Evolutionary conservation across 768 basidiomycete genomes (phyloP).

Genomic region (Flagelloscypha sp.): DNA sequence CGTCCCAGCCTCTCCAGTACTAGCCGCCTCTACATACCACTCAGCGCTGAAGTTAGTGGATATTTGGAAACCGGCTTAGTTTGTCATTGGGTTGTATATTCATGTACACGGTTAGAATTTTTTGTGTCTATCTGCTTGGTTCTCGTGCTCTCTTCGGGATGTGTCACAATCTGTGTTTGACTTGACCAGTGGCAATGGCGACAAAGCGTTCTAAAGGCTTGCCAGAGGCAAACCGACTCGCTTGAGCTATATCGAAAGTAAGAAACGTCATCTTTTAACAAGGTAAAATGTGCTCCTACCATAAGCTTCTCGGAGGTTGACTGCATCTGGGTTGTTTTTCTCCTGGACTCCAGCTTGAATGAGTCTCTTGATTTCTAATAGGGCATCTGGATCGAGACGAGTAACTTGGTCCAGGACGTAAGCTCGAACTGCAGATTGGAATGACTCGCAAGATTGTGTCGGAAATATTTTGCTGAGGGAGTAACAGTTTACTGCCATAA

Average conservation of each 20-base stretch:
- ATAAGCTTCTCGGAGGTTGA: slow-evolving; percentile 62
- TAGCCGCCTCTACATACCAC: background rate
- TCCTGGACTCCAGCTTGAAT: slow-evolving; percentile 50
- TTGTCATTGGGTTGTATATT: too few species aligned
- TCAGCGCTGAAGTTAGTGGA: too few species aligned
- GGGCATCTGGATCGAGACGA: slow-evolving; percentile 47
- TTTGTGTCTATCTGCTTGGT: too few species aligned
- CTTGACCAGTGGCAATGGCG: slow-evolving; percentile 53
- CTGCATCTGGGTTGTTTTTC: slow-evolving; percentile 55
- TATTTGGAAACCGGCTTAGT: too few species aligned
- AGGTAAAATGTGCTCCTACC: slow-evolving; percentile 20
- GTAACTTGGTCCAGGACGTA: slow-evolving; percentile 46
- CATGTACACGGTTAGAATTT: too few species aligned
- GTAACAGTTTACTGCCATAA: background rate
- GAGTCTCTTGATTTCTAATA: slow-evolving; percentile 45
- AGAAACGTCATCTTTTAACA: slow-evolving; percentile 2
- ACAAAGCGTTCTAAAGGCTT: slow-evolving; percentile 45
- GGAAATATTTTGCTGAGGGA: slow-evolving; percentile 52
- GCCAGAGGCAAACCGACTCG: slow-evolving; percentile 54
- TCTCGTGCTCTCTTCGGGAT: too few species aligned
- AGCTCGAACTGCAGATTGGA: slow-evolving; percentile 44
- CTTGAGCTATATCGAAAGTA: slow-evolving; percentile 37
- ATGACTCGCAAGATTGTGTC: slow-evolving; percentile 38
- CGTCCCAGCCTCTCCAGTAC: background rate
- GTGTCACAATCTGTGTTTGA: slow-evolving; percentile 52